Conservation (phyloP, 139 green algal species). For the Tetraselmis striata region DNA sequence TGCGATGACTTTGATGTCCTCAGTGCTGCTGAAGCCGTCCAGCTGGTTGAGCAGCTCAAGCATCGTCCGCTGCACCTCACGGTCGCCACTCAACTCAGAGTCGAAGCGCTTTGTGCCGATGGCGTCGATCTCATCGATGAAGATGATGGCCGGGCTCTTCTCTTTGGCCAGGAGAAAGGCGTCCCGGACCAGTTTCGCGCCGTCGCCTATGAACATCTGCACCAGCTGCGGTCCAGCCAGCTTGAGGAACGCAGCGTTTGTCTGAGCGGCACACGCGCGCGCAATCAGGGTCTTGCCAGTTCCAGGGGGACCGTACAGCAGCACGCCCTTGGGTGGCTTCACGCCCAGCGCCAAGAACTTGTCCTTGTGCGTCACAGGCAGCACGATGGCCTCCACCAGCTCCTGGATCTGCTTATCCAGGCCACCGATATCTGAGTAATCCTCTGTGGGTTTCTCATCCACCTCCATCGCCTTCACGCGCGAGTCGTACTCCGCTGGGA, state of each 20-base stretch:
- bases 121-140: conserved; percentile 97
- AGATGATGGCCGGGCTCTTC: conserved; percentile 97
- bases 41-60: conserved; percentile 97
- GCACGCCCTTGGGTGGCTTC: conserved; percentile 88
- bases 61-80: conserved; percentile 97
- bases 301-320: conserved; percentile 85
- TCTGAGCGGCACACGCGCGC: conserved; percentile 89
- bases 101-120: conserved; percentile 97
- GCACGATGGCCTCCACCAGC: conserved; percentile 95
- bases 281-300: conserved; percentile 97
- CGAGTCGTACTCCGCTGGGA: conserved; percentile 97
- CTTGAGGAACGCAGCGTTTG: conserved; percentile 98
- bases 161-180: conserved; percentile 98
- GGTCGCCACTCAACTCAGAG: conserved; percentile 85
- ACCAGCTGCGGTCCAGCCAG: conserved; percentile 92
- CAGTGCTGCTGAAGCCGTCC: conserved; percentile 83
- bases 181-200: conserved; percentile 96
- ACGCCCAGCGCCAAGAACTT: conserved; percentile 89
- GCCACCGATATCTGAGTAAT: conserved; percentile 96
- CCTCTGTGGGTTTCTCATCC: conserved; percentile 98
- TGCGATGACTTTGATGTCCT: conserved; percentile 95
- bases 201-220: conserved; percentile 99
- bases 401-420: conserved; percentile 99
- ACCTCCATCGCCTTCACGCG: conserved; percentile 95
- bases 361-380: conserved; percentile 97